Conservation (phyloP, 2,329 filamentous ascomycete genomes). For the Lecanicillium sp. region DNA sequence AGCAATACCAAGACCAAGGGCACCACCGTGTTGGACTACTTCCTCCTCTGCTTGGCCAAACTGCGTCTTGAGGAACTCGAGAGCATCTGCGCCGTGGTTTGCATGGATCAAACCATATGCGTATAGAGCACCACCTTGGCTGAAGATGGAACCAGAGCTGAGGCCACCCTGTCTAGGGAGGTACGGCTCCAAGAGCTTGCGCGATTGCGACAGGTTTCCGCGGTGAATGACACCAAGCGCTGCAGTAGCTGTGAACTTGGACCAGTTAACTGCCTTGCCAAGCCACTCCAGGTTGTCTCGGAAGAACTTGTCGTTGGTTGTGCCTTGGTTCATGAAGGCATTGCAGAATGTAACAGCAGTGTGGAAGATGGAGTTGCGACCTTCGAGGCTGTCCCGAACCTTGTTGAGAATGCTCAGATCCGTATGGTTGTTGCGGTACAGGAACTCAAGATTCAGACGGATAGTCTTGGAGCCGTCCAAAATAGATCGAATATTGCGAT, state of each 20-base stretch:
- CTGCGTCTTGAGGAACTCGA: conserved; percentile 69
- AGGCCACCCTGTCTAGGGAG: conserved; percentile 71
- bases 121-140: conserved; percentile 91
- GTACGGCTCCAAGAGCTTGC: conserved; percentile 91
- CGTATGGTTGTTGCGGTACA: conserved; percentile 91
- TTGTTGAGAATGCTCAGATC: conserved; percentile 92
- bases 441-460: conserved; percentile 89
- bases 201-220: conserved; percentile 86
- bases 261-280: conserved; percentile 98
- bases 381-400: conserved; percentile 89
- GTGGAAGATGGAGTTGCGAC: conserved; percentile 96
- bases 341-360: conserved; percentile 96
- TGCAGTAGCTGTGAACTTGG: conserved; percentile 95
- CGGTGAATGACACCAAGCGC: conserved; percentile 94
- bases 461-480: conserved; percentile 90
- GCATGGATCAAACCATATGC: conserved; percentile 94
- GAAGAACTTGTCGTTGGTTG: conserved; percentile 97
- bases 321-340: conserved; percentile 98
- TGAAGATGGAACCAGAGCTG: conserved; percentile 80
- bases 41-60: conserved; percentile 76
- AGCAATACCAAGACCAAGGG: conserved; percentile 88
- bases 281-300: conserved; percentile 96
- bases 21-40: conserved; percentile 94
- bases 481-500: conserved; percentile 57
- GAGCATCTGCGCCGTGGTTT: conserved; percentile 88